Evolutionary conservation across 306 rosid species (phyloP).

Genomic region (Vigna trinervia): DNA sequence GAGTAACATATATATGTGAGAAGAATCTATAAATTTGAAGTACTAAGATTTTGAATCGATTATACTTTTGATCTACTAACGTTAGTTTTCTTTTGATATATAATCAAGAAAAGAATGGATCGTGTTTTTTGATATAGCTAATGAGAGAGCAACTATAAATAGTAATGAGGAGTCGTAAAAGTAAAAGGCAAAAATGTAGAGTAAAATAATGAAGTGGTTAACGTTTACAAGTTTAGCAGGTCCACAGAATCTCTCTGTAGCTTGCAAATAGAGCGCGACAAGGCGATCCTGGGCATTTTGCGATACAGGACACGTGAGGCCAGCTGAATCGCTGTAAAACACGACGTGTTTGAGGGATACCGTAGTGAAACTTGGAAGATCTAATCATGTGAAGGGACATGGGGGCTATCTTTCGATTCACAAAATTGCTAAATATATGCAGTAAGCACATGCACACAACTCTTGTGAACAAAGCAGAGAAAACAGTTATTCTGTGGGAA

Average conservation of each 20-base stretch:
- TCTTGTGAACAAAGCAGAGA: neutral
- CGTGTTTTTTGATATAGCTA: neutral
- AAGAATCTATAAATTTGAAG: too few relatives aligned
- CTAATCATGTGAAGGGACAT: neutral
- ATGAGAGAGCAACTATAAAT: neutral
- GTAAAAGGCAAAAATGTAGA: neutral
- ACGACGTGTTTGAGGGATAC: neutral
- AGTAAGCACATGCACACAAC: neutral
- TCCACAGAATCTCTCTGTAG: constrained; percentile 23
- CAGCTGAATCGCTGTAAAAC: constrained; percentile 11
- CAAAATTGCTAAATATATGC: constrained; percentile 7
- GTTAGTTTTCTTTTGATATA: neutral
- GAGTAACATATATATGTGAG: too few relatives aligned
- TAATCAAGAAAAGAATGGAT: neutral
- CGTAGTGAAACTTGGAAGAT: neutral
- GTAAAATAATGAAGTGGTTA: neutral
- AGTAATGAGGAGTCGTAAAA: neutral
- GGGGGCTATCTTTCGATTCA: neutral
- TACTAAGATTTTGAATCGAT: too few relatives aligned
- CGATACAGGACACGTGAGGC: neutral
- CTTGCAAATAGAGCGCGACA: constrained; percentile 12
- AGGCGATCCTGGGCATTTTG: neutral
- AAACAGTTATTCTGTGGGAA: neutral
- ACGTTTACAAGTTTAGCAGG: neutral
- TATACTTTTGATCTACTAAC: too few relatives aligned